phyloP scores from a whole-genome alignment of 2,329 filamentous ascomycete species.

The Diaporthe longicolla region DNA sequence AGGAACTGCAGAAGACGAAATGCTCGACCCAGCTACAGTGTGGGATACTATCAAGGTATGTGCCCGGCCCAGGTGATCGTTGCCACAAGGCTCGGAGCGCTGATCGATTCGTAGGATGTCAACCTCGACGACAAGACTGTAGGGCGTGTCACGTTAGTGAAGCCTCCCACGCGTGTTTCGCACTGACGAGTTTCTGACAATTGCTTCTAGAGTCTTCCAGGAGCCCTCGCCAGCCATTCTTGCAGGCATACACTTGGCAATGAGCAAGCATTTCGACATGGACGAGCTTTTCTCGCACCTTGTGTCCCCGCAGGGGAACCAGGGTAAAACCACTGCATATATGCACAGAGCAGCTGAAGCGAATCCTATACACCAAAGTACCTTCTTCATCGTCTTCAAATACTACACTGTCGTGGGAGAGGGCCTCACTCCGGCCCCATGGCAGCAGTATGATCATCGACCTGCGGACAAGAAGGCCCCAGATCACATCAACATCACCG shows the following conservation, averaged over 20 bases:
- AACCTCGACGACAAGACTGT: constrained; percentile 59
- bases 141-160: constrained; percentile 69
- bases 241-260: constrained; percentile 70
- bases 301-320: constrained; percentile 61
- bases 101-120: constrained; percentile 46
- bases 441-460: constrained; percentile 70
- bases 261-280: constrained; percentile 72
- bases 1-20: constrained; percentile 54
- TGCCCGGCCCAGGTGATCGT: too few species aligned
- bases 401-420: constrained; percentile 74
- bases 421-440: constrained; percentile 69
- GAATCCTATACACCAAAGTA: constrained; percentile 64
- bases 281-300: constrained; percentile 70
- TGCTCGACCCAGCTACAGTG: constrained; percentile 57
- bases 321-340: constrained; percentile 61
- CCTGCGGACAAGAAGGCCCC: constrained; percentile 54
- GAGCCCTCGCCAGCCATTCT: constrained; percentile 74
- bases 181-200: not conserved
- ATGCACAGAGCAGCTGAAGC: constrained; percentile 64
- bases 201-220: constrained; percentile 64
- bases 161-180: too few species aligned
- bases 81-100: not conserved
- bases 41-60: constrained; percentile 56
- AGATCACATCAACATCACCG: constrained; percentile 70
- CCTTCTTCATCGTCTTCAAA: constrained; percentile 75